Base-by-base conservation (phyloP, 2,329 filamentous ascomycete species). In the Colletotrichum limetticola region DNA sequence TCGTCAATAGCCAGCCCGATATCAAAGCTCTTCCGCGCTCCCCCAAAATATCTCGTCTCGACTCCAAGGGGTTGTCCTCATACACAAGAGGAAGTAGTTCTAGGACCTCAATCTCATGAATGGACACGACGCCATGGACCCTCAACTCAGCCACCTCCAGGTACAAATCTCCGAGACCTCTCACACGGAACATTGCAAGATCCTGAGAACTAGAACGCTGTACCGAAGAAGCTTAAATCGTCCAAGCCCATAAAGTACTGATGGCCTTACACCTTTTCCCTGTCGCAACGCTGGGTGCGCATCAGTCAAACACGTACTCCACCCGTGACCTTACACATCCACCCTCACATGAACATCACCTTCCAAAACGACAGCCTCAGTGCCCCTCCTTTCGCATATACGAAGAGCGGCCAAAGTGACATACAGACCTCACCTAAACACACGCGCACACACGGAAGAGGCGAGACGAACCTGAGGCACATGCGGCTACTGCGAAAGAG, bases 201-300 rank as follows among this genome's bases (percentile, higher is more conserved):
- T 19, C 19, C 7, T 9, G 26, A 32, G 6, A 22, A 35, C 32
- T 30, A 37, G 65, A 60, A 67, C 22, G 26, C 56, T 55, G 65
- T 24, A 55, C 30, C 24, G 65, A 68, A 68, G 65, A 68, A 42
- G 46, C 65, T 42, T 62, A 68, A 55, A 11, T 30, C 46, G 32
- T 42, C 65, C 30, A 52, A 24, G 42, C n/a, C 30, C 19, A 19
- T 37, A 12, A 26, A 26, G 26, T 26, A 26, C 26, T 9, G 7
- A 8, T 28, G 14, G 28, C 12, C 32, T 26, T 32, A 7, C n/a
- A 14, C 8, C 11, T 32, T 9, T 9, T 28, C 16, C n/a, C 19
- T n/a, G 49, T 22, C n/a, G 26, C 35, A 24, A 26, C 57, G 56
- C 65, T 67, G 16, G 42, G 56, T 61, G 32, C 24, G 56, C 56